phyloP scores from a whole-genome alignment of 2,329 filamentous ascomycete genomes.

The Drechslerella dactyloides region DNA sequence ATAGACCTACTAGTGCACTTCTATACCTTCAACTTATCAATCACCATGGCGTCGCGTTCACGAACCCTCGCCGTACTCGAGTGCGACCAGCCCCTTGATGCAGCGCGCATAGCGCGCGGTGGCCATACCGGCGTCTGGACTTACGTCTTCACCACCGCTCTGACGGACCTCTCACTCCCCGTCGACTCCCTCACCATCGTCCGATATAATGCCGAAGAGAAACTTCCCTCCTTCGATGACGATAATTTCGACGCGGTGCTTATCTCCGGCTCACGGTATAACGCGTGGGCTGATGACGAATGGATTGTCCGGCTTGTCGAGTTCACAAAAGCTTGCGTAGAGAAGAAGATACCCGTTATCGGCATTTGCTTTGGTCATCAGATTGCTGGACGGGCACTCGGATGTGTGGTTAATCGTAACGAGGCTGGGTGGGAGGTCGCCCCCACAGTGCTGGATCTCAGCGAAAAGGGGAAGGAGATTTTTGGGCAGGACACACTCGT shows the following conservation, averaged over 20 bases:
- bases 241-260: constrained; percentile 78
- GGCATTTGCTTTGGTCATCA: constrained; percentile 90
- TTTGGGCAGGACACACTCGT: constrained; percentile 67
- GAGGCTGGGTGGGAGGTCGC: constrained; percentile 79
- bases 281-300: constrained; percentile 73
- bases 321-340: constrained; percentile 67
- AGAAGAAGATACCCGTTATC: constrained; percentile 70
- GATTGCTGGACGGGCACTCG: constrained; percentile 76
- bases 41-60: constrained; percentile 56
- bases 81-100: constrained; percentile 77
- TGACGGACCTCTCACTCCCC: constrained; percentile 63
- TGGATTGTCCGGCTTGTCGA: constrained; percentile 79
- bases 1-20: neutral
- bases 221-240: constrained; percentile 67
- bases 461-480: constrained; percentile 71
- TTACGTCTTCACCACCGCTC: constrained; percentile 70
- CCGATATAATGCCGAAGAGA: constrained; percentile 41
- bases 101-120: constrained; percentile 62
- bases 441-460: constrained; percentile 72
- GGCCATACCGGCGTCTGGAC: constrained; percentile 74
- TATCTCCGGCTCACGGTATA: constrained; percentile 73
- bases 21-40: neutral
- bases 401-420: constrained; percentile 71
- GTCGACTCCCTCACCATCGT: constrained; percentile 30
- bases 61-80: constrained; percentile 85